Evolutionary conservation across 352 stramenopile species (phyloP).

Genomic region (Pythium coloratum): DNA sequence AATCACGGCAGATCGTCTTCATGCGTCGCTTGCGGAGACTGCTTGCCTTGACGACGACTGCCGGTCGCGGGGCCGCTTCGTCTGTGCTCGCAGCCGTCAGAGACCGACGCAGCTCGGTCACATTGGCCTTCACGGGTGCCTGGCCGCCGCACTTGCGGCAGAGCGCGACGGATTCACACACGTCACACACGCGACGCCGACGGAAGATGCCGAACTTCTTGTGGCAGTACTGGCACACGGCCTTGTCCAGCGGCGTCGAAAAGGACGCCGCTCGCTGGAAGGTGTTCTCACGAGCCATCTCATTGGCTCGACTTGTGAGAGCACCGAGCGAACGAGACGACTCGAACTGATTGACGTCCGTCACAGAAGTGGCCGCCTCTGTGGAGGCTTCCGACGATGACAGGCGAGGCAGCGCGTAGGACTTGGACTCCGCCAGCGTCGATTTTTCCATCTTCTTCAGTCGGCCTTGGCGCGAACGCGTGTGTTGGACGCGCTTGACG

Average conservation of each 20-base stretch:
- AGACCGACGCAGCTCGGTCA: conserved; percentile 30
- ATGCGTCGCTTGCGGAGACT: conserved; percentile 24
- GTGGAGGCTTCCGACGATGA: conserved; percentile 23
- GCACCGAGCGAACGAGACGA: background rate
- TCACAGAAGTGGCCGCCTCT: conserved; percentile 14
- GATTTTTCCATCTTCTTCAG: conserved; percentile 57
- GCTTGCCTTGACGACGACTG: conserved; percentile 4
- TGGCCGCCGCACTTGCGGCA: conserved; percentile 62
- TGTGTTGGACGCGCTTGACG: conserved; percentile 51
- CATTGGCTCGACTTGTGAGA: background rate
- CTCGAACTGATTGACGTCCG: conserved; percentile 9
- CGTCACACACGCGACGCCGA: conserved; percentile 52
- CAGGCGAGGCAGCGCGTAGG: background rate
- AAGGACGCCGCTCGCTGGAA: conserved; percentile 9
- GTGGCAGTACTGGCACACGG: conserved; percentile 45
- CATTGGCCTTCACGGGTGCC: conserved; percentile 43
- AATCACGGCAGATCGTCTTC: conserved; percentile 46
- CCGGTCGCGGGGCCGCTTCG: background rate
- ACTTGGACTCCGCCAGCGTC: conserved; percentile 19
- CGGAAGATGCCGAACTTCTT: conserved; percentile 72
- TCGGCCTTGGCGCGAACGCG: conserved; percentile 45
- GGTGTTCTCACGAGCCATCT: background rate
- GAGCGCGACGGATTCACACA: conserved; percentile 50
- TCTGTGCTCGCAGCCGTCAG: conserved; percentile 21
- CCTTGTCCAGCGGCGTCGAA: conserved; percentile 8